phyloP scores from a whole-genome alignment of 2,329 filamentous ascomycete genomes.

The Pseudopithomyces maydicus region DNA sequence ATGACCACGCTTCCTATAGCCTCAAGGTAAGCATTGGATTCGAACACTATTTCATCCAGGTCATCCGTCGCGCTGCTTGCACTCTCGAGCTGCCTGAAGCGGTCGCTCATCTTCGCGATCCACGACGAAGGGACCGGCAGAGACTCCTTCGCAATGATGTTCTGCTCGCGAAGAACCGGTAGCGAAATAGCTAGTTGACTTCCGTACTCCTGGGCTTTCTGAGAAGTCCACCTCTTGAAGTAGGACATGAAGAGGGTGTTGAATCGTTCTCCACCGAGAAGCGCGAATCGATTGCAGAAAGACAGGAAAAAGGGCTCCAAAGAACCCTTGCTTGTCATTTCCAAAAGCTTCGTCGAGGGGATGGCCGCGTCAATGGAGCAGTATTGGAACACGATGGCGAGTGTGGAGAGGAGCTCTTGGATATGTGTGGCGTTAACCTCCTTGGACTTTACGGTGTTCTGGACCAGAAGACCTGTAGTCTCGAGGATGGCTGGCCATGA shows the following conservation, averaged over 20 bases:
- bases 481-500: slow-evolving; percentile 70
- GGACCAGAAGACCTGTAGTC: slow-evolving; percentile 36
- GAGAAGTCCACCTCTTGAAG: slow-evolving; percentile 77
- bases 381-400: slow-evolving; percentile 72
- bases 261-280: slow-evolving; percentile 76
- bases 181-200: slow-evolving; percentile 37
- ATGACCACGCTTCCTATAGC: slow-evolving; percentile 27
- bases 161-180: slow-evolving; percentile 32
- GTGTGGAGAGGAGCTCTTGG: slow-evolving; percentile 50
- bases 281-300: slow-evolving; percentile 82
- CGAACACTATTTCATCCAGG: slow-evolving; percentile 17
- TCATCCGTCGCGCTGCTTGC: slow-evolving; percentile 10
- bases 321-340: slow-evolving; percentile 66
- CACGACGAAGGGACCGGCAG: slow-evolving; percentile 33
- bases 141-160: slow-evolving; percentile 19
- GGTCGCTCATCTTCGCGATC: slow-evolving; percentile 62
- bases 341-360: slow-evolving; percentile 68
- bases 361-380: slow-evolving; percentile 81
- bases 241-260: slow-evolving; percentile 76
- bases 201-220: slow-evolving; percentile 39
- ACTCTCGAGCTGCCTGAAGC: slow-evolving; percentile 63
- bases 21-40: slow-evolving; percentile 39
- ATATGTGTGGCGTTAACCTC: slow-evolving; percentile 17
- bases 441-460: slow-evolving; percentile 44
- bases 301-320: slow-evolving; percentile 77